Evolutionary conservation across 2,329 filamentous ascomycete genomes (phyloP).

Genomic region (Eutypella sp.): DNA sequence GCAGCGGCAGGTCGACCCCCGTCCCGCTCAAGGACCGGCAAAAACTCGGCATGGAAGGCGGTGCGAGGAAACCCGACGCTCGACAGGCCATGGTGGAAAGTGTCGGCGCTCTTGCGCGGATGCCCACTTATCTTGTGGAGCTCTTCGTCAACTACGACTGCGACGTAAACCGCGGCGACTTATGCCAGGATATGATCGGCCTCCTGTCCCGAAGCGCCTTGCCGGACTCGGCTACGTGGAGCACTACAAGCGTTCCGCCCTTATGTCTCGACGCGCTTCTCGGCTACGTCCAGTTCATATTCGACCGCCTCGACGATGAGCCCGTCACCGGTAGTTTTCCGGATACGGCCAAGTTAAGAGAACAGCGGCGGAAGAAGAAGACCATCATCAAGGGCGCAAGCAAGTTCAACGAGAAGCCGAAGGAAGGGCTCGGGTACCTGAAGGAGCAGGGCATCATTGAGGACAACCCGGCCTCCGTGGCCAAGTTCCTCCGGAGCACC

Average conservation of each 20-base stretch:
- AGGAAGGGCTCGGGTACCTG: slow-evolving; percentile 80
- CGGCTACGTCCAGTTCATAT: slow-evolving; percentile 86
- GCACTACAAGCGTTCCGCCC: slow-evolving; percentile 94
- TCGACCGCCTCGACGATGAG: slow-evolving; percentile 73
- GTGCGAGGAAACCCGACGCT: slow-evolving; percentile 86
- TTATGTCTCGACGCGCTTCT: slow-evolving; percentile 89
- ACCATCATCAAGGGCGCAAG: slow-evolving; percentile 81
- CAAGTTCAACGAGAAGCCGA: slow-evolving; percentile 95
- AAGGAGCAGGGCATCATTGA: slow-evolving; percentile 81
- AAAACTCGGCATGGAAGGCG: slow-evolving; percentile 87
- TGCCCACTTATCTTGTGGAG: slow-evolving; percentile 92
- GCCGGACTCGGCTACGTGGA: slow-evolving; percentile 97
- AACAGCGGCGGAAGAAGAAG: slow-evolving; percentile 75
- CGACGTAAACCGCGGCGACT: slow-evolving; percentile 81
- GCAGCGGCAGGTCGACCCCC: slow-evolving; percentile 81
- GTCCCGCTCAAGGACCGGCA: slow-evolving; percentile 89
- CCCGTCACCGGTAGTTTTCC: slow-evolving; percentile 62
- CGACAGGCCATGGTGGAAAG: slow-evolving; percentile 98
- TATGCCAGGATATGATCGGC: slow-evolving; percentile 94
- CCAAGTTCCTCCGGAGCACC: slow-evolving; percentile 83
- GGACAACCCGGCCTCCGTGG: slow-evolving; percentile 71
- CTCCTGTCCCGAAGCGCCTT: slow-evolving; percentile 90
- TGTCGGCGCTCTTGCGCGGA: slow-evolving; percentile 83
- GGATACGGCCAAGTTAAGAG: slow-evolving; percentile 57
- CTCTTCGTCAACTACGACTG: slow-evolving; percentile 98